phyloP scores from a whole-genome alignment of 2,329 filamentous ascomycete genomes.

The Ophiostoma sp. region DNA sequence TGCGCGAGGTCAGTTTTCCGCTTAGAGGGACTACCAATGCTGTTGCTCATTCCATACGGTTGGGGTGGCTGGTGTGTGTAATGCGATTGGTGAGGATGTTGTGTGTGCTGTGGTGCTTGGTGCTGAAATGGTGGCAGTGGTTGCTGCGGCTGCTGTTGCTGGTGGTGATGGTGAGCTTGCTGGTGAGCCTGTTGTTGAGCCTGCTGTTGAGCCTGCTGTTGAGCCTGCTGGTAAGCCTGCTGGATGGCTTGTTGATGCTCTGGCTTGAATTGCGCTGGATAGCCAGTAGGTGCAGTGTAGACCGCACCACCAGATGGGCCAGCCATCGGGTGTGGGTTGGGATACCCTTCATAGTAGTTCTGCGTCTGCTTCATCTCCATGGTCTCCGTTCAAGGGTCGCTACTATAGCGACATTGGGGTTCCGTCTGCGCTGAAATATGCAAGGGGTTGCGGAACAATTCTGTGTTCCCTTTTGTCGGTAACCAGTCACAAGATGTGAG shows the following conservation, averaged over 20 bases:
- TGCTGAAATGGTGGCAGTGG: constrained; percentile 9
- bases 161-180: neutral
- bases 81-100: neutral
- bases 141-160: constrained; percentile 15
- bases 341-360: constrained; percentile 23
- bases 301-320: constrained; percentile 15
- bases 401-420: constrained; percentile 21
- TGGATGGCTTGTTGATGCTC: constrained; percentile 10
- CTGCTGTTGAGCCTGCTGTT: neutral
- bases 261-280: neutral
- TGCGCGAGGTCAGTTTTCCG: constrained; percentile 10
- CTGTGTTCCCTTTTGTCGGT: neutral
- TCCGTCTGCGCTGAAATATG: neutral
- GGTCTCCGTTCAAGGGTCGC: constrained; percentile 13
- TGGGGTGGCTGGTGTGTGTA: constrained; percentile 10
- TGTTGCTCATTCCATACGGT: constrained; percentile 8
- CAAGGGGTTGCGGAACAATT: neutral
- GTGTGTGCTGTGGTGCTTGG: neutral
- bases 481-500: neutral
- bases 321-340: constrained; percentile 15
- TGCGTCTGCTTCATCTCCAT: constrained; percentile 26
- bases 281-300: constrained; percentile 20
- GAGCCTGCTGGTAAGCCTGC: neutral
- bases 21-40: constrained; percentile 18
- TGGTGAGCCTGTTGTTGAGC: neutral